Evolutionary conservation across 495 filamentous ascomycete species (phyloP).

Genomic region (Penicillium bialowiezense): DNA sequence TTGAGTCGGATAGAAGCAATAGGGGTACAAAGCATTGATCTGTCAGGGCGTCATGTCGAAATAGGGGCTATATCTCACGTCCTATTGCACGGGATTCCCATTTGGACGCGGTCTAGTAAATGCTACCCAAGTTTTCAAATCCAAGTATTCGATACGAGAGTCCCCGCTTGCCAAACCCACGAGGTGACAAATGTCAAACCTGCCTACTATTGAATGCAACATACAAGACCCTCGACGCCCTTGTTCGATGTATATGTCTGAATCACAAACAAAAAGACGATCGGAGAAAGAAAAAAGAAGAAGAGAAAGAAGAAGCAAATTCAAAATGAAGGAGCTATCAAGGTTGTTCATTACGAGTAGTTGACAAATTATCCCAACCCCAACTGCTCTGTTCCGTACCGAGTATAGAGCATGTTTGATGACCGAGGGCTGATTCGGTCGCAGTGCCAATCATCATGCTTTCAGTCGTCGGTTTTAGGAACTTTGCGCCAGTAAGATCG

Average conservation of each 20-base stretch:
- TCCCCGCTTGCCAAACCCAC: slow-evolving; percentile 22
- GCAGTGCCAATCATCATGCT: slow-evolving; percentile 14
- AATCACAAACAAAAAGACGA: slow-evolving; percentile 1
- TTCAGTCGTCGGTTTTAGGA: slow-evolving; percentile 9
- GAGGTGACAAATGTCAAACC: slow-evolving; percentile 23
- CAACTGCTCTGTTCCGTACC: not conserved
- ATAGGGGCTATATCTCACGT: not conserved
- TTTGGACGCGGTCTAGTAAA: slow-evolving; percentile 12
- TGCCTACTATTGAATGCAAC: slow-evolving; percentile 5
- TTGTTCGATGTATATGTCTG: too few species aligned
- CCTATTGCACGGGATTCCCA: slow-evolving; percentile 9
- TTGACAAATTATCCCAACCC: slow-evolving; percentile 15
- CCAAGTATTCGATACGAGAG: not conserved
- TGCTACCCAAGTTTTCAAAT: slow-evolving; percentile 5
- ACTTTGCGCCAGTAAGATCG: slow-evolving; percentile 19
- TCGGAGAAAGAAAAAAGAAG: not conserved
- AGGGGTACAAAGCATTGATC: too few species aligned
- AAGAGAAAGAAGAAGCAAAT: not conserved
- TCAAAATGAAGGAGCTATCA: not conserved
- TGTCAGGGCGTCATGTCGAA: too few species aligned
- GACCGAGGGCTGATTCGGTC: slow-evolving; percentile 12
- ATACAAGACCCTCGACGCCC: too few species aligned
- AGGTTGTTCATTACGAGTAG: too few species aligned
- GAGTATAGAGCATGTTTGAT: not conserved
- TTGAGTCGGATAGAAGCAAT: not conserved